These are phyloP conservation scores for Grosmannia huntii DNA, from an alignment of 2,329 filamentous ascomycete genomes.

Conservation along the genomic window DNA sequence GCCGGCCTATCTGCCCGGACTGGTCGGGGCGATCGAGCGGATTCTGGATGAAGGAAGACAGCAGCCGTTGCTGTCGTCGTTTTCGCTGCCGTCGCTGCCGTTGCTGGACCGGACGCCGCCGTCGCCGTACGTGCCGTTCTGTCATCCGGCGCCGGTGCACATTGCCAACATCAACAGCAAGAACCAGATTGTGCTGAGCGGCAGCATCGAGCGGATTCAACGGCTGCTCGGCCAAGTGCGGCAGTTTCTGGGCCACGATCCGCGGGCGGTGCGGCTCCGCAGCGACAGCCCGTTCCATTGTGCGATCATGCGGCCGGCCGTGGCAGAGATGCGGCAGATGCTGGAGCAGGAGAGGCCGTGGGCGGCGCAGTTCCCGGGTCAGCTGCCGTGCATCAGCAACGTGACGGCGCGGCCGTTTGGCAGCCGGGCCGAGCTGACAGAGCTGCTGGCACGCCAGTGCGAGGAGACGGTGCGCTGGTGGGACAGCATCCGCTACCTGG, in stretches of 20 bases:
- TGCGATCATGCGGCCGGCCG: slow-evolving; percentile 79
- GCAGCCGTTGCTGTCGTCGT: background rate
- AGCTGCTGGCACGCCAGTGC: slow-evolving; percentile 66
- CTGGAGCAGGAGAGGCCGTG: slow-evolving; percentile 48
- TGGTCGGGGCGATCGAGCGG: slow-evolving; percentile 64
- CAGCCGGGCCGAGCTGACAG: slow-evolving; percentile 61
- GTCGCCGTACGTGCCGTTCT: background rate
- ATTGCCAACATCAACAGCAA: slow-evolving; percentile 93
- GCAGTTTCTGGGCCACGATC: slow-evolving; percentile 85
- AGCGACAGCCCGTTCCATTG: slow-evolving; percentile 86
- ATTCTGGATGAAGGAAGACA: slow-evolving; percentile 46
- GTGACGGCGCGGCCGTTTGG: slow-evolving; percentile 68
- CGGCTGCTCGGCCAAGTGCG: slow-evolving; percentile 72
- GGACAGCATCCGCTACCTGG: slow-evolving; percentile 81
- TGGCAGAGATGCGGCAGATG: slow-evolving; percentile 56
- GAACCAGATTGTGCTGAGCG: slow-evolving; percentile 90
- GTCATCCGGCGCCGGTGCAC: slow-evolving; percentile 46
- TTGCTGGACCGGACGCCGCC: background rate
- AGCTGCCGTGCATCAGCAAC: slow-evolving; percentile 73
- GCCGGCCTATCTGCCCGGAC: slow-evolving; percentile 54
- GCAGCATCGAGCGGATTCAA: slow-evolving; percentile 70
- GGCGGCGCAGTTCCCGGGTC: slow-evolving; percentile 62
- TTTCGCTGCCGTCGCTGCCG: background rate
- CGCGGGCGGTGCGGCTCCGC: slow-evolving; percentile 73
- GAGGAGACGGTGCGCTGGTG: slow-evolving; percentile 94